phyloP scores from a whole-genome alignment of 1,284 basidiomycete species.

The Ganoderma meredithae region DNA sequence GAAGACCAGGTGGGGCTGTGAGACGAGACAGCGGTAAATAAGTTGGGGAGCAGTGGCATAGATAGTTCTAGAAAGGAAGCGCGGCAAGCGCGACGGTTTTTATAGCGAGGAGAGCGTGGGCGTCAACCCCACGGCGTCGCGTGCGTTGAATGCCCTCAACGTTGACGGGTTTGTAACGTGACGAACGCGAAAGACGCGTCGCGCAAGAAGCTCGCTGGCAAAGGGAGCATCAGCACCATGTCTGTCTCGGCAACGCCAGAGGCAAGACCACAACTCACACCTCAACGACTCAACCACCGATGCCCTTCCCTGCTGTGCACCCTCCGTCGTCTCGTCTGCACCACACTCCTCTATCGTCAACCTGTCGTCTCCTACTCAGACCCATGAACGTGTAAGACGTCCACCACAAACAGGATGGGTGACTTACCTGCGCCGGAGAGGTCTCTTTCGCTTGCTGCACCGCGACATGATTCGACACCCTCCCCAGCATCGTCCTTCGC shows the following conservation, averaged over 20 bases:
- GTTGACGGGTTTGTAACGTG: slow-evolving; percentile 1
- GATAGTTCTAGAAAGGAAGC: not conserved
- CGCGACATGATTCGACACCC: not conserved
- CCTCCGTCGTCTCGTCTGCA: not conserved
- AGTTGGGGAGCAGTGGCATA: not conserved
- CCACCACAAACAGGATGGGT: not conserved
- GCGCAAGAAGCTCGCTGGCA: not conserved
- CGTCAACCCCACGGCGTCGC: not conserved
- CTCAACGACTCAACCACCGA: not conserved
- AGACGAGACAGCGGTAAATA: not conserved
- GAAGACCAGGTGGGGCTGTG: no score
- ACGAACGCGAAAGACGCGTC: slow-evolving; percentile 5
- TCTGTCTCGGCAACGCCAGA: not conserved
- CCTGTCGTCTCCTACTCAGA: not conserved
- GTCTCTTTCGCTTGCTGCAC: not conserved
- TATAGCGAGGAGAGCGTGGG: not conserved
- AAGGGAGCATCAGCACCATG: not conserved
- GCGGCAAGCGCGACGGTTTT: not conserved
- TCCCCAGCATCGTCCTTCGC: not conserved
- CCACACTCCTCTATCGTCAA: not conserved
- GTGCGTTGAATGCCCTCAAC: not conserved
- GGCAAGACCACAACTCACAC: not conserved
- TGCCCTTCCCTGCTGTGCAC: not conserved
- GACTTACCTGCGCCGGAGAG: not conserved
- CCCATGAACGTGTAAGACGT: not conserved